These are phyloP conservation scores for Rhizoclosmatium globosum DNA, from an alignment of 192 early-diverging fungal genomes.

Conservation along the genomic window DNA sequence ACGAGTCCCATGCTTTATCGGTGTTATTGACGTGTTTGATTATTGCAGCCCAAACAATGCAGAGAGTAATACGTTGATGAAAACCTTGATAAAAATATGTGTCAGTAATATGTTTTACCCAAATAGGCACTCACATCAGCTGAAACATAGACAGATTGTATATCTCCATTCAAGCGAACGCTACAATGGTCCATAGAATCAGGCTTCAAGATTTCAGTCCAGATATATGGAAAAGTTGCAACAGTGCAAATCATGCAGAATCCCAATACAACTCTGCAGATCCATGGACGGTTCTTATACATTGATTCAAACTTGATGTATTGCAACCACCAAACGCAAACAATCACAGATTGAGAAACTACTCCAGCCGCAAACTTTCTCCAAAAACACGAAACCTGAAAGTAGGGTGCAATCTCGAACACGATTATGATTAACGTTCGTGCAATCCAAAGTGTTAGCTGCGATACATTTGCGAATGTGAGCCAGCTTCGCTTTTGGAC, in stretches of 20 bases:
- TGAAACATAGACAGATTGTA: slow-evolving; percentile 28
- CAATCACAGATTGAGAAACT: slow-evolving; percentile 16
- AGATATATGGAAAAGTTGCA: slow-evolving; percentile 31
- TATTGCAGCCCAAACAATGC: slow-evolving; percentile 25
- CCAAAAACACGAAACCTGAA: slow-evolving; percentile 29
- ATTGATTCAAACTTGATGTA: slow-evolving; percentile 40
- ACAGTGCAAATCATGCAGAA: slow-evolving; percentile 29
- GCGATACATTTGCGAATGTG: slow-evolving; percentile 26
- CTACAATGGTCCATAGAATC: slow-evolving; percentile 32
- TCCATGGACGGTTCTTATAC: slow-evolving; percentile 27
- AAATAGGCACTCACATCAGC: slow-evolving; percentile 28
- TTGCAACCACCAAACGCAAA: slow-evolving; percentile 38
- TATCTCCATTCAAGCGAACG: slow-evolving; percentile 1
- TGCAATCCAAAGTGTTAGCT: slow-evolving; percentile 28
- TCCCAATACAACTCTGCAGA: slow-evolving; percentile 8
- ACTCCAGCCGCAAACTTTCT: slow-evolving; percentile 27
- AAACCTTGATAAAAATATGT: slow-evolving; percentile 20
- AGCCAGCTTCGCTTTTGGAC: slow-evolving; percentile 23
- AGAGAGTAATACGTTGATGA: slow-evolving; percentile 39
- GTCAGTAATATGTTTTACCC: neutral
- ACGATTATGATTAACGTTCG: slow-evolving; percentile 34
- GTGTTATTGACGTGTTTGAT: slow-evolving; percentile 26
- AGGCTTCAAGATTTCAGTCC: neutral
- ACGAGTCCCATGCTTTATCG: slow-evolving; percentile 26
- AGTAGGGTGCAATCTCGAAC: slow-evolving; percentile 32